phyloP scores from a whole-genome alignment of 305 asterid species.

The Fraxinus baroniana region DNA sequence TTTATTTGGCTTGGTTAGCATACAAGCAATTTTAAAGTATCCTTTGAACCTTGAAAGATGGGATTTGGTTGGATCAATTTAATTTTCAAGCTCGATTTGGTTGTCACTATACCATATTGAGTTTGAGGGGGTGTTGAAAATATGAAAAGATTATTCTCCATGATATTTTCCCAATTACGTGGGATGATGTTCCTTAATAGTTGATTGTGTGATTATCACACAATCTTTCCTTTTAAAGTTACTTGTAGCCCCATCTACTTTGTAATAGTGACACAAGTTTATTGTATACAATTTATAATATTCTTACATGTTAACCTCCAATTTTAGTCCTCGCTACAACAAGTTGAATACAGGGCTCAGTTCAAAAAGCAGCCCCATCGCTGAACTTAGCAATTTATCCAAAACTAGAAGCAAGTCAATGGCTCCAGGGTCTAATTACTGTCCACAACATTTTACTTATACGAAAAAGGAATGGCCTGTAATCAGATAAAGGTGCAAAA shows the following conservation, averaged over 20 bases:
- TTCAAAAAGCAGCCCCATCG: not conserved
- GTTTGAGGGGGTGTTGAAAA: not conserved
- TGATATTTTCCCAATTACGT: not conserved
- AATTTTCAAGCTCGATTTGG: not conserved
- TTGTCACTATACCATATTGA: not conserved
- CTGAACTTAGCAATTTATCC: not conserved
- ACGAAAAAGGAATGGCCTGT: not conserved
- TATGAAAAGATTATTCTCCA: not conserved
- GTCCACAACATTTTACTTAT: not conserved
- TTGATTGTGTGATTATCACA: not conserved
- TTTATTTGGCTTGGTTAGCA: not conserved
- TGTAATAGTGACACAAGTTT: not conserved
- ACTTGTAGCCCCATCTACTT: not conserved
- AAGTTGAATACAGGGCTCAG: not conserved
- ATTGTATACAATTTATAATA: not conserved
- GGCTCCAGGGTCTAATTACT: not conserved
- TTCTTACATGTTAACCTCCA: not conserved
- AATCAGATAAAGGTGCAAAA: constrained; percentile 17
- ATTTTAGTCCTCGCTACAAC: not conserved
- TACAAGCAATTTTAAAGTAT: not conserved
- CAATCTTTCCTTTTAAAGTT: not conserved
- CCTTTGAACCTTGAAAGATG: not conserved
- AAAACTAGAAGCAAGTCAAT: not conserved
- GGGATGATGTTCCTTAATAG: not conserved
- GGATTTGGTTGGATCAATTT: not conserved